Conservation (phyloP, 2,329 filamentous ascomycete species). For the Xenoacremonium recifei region DNA sequence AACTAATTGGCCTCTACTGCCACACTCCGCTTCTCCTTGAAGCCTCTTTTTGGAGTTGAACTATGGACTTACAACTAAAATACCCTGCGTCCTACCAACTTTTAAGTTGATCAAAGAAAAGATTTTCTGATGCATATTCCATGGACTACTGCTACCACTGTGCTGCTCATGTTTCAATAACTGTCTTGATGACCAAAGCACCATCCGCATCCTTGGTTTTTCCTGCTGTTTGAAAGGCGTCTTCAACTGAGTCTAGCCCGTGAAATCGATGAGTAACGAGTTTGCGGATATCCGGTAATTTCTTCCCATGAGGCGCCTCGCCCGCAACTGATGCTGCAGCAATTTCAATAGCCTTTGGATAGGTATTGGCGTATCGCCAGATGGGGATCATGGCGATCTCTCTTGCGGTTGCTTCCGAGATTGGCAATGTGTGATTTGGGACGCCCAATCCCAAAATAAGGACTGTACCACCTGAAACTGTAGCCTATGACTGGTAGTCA, state of each 20-base stretch:
- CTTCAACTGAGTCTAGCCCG: not conserved
- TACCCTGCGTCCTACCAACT: too few relatives aligned
- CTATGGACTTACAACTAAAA: too few relatives aligned
- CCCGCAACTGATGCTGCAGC: not conserved
- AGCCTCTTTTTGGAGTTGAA: too few relatives aligned
- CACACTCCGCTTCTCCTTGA: too few relatives aligned
- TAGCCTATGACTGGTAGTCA: conserved; percentile 3
- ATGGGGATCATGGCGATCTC: conserved; percentile 6
- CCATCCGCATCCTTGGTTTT: conserved; percentile 1
- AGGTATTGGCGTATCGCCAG: conserved; percentile 9
- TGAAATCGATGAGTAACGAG: conserved; percentile 5
- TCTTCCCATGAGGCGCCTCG: not conserved
- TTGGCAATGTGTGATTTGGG: conserved; percentile 12
- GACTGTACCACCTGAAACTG: conserved; percentile 10
- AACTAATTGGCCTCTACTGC: too few relatives aligned
- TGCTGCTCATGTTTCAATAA: too few relatives aligned
- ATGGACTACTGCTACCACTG: too few relatives aligned
- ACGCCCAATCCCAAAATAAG: conserved; percentile 18
- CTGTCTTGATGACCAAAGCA: conserved; percentile 4
- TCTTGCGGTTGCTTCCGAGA: conserved; percentile 4
- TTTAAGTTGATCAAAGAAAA: too few relatives aligned
- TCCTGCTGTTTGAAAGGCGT: conserved; percentile 6
- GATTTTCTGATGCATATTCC: too few relatives aligned
- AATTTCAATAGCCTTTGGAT: conserved; percentile 3
- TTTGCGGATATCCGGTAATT: conserved; percentile 4